Base-by-base conservation (phyloP, 768 basidiomycete genomes). In the Trichaptum fuscoviolaceum region DNA sequence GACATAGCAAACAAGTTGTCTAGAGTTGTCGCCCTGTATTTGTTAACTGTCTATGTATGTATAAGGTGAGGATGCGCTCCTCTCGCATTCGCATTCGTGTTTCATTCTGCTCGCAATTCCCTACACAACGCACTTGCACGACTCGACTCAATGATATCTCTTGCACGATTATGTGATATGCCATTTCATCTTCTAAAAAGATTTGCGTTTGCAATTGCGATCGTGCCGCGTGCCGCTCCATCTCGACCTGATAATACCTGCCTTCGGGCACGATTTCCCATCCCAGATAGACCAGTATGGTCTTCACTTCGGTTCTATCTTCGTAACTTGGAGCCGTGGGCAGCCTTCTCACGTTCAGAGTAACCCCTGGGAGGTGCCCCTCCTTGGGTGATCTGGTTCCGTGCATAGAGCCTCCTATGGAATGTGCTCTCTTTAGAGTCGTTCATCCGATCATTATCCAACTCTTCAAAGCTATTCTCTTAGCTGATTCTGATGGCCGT, bases 1-100 rank as follows among this genome's bases (percentile, higher is more conserved):
- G 42, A 52, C 42, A 52, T 52, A 52, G 42, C 42, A 52, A 52
- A 52, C 20, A 52, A 52, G 42, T 52, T 12, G 42, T 52, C 42
- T 52, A 52, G 42, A 52, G 42, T 52, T 52, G 12, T 20, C 42
- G 42, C 42, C 42, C 42, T 52, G 42, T 52, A 52, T 52, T 52
- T 52, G 42, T 52, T 52, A 52, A 52, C 42, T 52, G 42, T 52
- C 42, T 52, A 52, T 52, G 42, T 52, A 52, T 52, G 42, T 52
- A 52, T 52, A 52, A 52, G 42, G 42, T 52, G 42, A 52, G 42
- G 20, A 52, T 52, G 42, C 42, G 42, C 20, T 20, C 42, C 42
- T 20, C 42, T 52, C 42, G 42, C 42, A 52, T 52, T 52, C 42
- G 42, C 20, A 52, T 52, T 52, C 3, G 15, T 20, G 20, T 52